A percentile compares a stretch with the other conserved stretches of the same genome.
Conservation (phyloP, 179 eudicot genomes). For the Actinidia polygama region DNA sequence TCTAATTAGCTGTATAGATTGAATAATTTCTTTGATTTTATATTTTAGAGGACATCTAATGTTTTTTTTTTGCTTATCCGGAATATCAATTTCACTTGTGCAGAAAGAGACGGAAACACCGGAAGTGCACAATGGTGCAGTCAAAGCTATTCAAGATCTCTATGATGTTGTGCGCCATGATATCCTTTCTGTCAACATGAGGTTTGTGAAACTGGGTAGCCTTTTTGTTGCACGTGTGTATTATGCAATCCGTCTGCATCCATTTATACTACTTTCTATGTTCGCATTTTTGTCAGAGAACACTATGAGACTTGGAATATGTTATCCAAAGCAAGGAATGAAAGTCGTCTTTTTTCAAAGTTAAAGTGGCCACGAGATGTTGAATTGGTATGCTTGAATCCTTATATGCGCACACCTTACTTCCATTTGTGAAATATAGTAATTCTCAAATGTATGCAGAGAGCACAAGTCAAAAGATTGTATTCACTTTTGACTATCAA, state of each 20-base stretch:
- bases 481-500: slow-evolving; percentile 86
- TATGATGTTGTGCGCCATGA: slow-evolving; percentile 87
- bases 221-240: slow-evolving; percentile 17
- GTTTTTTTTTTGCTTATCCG: background rate
- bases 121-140: slow-evolving; percentile 83
- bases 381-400: slow-evolving; percentile 59
- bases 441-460: slow-evolving; percentile 49
- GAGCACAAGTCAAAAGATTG: slow-evolving; percentile 74
- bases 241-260: background rate
- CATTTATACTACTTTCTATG: background rate
- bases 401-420: background rate
- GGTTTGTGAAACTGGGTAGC: slow-evolving; percentile 46
- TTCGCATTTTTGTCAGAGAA: slow-evolving; percentile 43
- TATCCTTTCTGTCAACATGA: slow-evolving; percentile 73
- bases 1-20: background rate
- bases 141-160: slow-evolving; percentile 94
- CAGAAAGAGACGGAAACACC: slow-evolving; percentile 78
- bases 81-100: slow-evolving; percentile 19
- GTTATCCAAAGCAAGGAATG: slow-evolving; percentile 77
- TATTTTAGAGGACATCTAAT: background rate
- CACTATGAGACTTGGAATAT: slow-evolving; percentile 73
- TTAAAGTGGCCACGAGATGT: slow-evolving; percentile 90
- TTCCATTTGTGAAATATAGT: slow-evolving; percentile 5
- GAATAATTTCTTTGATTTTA: background rate
- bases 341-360: slow-evolving; percentile 82